A percentile compares a stretch with the other conserved stretches of the same genome.
phyloP scores from a whole-genome alignment of 176 grass and related monocot genomes.

The Oryza glaberrima region DNA sequence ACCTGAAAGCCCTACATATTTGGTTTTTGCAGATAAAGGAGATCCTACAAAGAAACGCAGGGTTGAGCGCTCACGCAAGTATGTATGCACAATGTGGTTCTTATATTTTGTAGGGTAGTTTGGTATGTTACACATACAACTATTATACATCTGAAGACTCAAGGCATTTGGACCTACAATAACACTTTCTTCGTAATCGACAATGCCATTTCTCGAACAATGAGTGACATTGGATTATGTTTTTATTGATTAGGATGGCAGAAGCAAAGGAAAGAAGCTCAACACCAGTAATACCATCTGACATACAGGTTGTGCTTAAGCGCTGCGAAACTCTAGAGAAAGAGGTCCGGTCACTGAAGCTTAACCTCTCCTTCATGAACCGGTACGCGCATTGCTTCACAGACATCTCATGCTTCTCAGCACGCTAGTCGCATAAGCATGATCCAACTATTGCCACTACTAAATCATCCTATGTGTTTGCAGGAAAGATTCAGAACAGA shows the following conservation, averaged over 20 bases:
- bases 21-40: conserved; percentile 57
- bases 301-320: conserved; percentile 69
- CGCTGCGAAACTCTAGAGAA: conserved; percentile 76
- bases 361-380: conserved; percentile 84
- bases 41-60: conserved; percentile 81
- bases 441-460: neutral
- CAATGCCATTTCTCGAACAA: neutral
- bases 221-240: neutral
- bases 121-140: neutral
- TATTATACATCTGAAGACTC: neutral
- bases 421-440: neutral
- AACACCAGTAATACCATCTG: conserved; percentile 59
- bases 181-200: neutral
- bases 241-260: conserved; percentile 65
- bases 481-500: conserved; percentile 87
- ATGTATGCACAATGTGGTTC: conserved; percentile 33
- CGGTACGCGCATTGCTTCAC: conserved; percentile 33
- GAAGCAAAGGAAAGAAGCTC: conserved; percentile 78
- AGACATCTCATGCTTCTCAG: neutral
- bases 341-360: conserved; percentile 76
- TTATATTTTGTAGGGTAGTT: neutral
- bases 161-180: neutral
- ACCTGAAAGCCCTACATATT: conserved; percentile 27
- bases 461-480: neutral
- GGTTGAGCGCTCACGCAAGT: conserved; percentile 78